Evolutionary conservation across 129 eudicot species (phyloP).

Genomic region (Tagetes patula): DNA sequence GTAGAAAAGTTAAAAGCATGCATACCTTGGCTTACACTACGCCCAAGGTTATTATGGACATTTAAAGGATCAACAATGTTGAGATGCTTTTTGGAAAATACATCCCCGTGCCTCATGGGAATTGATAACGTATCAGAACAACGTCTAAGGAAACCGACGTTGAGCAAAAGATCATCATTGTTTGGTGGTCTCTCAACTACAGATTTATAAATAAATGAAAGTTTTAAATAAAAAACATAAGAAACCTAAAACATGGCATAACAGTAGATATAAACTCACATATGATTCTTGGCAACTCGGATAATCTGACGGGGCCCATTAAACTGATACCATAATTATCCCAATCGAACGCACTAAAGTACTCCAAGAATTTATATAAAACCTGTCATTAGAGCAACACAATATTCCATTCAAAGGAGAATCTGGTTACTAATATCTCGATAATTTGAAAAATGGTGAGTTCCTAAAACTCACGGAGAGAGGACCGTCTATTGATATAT

Average conservation of each 20-base stretch:
- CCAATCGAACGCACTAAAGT: slow-evolving; percentile 94
- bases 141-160: slow-evolving; percentile 54
- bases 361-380: slow-evolving; percentile 86
- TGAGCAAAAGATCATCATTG: slow-evolving; percentile 51
- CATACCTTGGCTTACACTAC: slow-evolving; percentile 96
- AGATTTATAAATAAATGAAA: slow-evolving; percentile 15
- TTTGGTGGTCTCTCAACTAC: slow-evolving; percentile 72
- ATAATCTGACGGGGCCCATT: slow-evolving; percentile 70
- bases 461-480: slow-evolving; percentile 65
- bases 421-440: slow-evolving; percentile 1
- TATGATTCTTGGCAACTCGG: slow-evolving; percentile 71
- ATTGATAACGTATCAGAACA: slow-evolving; percentile 62
- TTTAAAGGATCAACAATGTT: slow-evolving; percentile 88
- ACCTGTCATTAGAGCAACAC: slow-evolving; percentile 54
- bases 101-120: slow-evolving; percentile 45
- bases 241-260: background rate
- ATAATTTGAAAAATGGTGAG: slow-evolving; percentile 1
- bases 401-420: slow-evolving; percentile 26
- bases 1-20: slow-evolving; percentile 18
- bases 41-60: slow-evolving; percentile 82
- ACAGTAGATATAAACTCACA: slow-evolving; percentile 46
- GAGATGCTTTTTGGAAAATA: slow-evolving; percentile 62
- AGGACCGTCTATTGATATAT: slow-evolving; percentile 72
- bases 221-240: slow-evolving; percentile 2
- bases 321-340: slow-evolving; percentile 72